Evolutionary conservation across 768 basidiomycete genomes (phyloP), one percentile per base, ranked within the genome.

Genomic region (Tulasnella sp.): DNA sequence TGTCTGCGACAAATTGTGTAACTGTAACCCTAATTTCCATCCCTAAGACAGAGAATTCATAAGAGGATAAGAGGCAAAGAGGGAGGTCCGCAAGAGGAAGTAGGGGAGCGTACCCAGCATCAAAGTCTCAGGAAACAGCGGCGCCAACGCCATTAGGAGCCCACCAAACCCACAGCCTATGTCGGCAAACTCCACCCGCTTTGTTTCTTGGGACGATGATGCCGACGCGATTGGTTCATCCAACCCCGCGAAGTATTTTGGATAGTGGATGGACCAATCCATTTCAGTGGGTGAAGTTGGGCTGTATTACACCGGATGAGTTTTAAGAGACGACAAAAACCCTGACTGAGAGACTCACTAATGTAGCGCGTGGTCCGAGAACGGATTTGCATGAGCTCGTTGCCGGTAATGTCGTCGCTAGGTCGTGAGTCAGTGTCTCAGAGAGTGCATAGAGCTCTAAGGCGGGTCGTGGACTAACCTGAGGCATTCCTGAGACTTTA

Each of bases 81-180:
- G 30, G 34, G 53, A n/a, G 31, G 57, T 38, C 34, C 2, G 60
- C 42, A 60, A 62, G 41, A 44, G n/a, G 24, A 15, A 45, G 15
- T 46, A 46, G n/a, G 51, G 42, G 73, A 77, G 69, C 68, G 49
- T 51, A 93, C 94, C 96, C 27, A 99, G 81, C 80, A 99, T 94
- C 53, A 96, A 77, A 0, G 81, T 87, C 63, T 94, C 84, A 5
- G 96, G 96, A 67, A 87, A 96, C 38, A 90, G 73, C 4, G 92
- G 92, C 0, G 92, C 90, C 15, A 99, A 80, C 3, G 87, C 73
- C 64, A 93, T 86, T 61, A 94, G 75, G 42, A 99, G 80, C 15
- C 96, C 96, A 12, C 96, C 96, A 66, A 98, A 99, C 44, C 96
- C 96, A 70, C 96, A 99, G 0, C 96, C 96, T 34, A 99, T 82